A percentile compares a stretch with the other conserved stretches of the same genome.
These are phyloP conservation scores for Strobilomyces echinocephalus DNA, from an alignment of 768 basidiomycete species.

Conservation along the genomic window DNA sequence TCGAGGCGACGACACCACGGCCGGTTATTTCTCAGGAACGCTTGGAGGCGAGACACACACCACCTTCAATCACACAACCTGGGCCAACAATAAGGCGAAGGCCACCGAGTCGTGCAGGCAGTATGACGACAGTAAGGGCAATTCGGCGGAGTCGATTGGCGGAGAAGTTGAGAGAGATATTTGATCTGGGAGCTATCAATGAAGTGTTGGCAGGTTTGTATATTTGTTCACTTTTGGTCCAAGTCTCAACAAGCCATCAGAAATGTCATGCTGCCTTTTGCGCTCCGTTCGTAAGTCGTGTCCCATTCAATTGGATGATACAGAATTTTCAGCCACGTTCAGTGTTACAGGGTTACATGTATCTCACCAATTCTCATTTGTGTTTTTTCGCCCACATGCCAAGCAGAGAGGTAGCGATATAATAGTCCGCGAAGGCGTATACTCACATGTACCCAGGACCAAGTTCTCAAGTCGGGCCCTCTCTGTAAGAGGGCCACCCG, in stretches of 20 bases:
- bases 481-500: conserved; percentile 83
- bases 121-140: conserved; percentile 69
- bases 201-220: conserved; percentile 79
- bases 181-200: conserved; percentile 71
- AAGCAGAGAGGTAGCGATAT: conserved; percentile 63
- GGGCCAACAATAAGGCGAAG: conserved; percentile 21
- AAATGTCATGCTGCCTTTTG: conserved; percentile 93
- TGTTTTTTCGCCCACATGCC: conserved; percentile 98
- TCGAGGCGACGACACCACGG: conserved; percentile 49
- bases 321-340: conserved; percentile 8
- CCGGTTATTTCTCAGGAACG: conserved; percentile 23
- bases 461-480: conserved; percentile 88
- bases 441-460: conserved; percentile 53
- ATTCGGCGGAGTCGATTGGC: conserved; percentile 71
- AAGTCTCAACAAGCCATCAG: conserved; percentile 34
- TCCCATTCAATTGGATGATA: neutral
- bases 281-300: conserved; percentile 75
- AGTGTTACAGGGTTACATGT: conserved; percentile 98
- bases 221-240: neutral
- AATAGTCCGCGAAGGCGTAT: neutral
- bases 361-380: conserved; percentile 85
- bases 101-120: conserved; percentile 43
- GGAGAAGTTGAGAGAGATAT: conserved; percentile 85
- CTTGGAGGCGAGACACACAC: neutral
- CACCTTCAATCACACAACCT: conserved; percentile 13